Percentiles rank a stretch among this genome's conserved stretches.
These are phyloP conservation scores for Psilocybe mexicana DNA, from an alignment of 1,284 basidiomycete species.

Conservation along the genomic window DNA sequence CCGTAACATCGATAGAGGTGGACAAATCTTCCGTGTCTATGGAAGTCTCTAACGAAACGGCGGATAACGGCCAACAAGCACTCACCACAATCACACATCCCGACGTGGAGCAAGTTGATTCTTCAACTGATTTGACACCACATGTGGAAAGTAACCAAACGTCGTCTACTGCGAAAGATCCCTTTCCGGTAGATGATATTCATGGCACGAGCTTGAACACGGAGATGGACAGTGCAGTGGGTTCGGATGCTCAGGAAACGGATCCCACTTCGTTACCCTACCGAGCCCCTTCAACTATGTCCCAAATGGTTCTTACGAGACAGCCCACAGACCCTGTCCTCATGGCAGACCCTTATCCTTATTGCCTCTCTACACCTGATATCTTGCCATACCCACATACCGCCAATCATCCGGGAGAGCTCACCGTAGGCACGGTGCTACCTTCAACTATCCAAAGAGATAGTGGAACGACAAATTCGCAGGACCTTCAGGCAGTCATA, in stretches of 20 bases:
- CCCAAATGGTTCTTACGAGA: slow-evolving; percentile 23
- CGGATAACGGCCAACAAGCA: neutral
- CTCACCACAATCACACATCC: slow-evolving; percentile 3
- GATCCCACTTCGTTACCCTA: slow-evolving; percentile 5
- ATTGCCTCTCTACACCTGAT: slow-evolving; percentile 41
- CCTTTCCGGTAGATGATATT: neutral
- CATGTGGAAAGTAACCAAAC: neutral
- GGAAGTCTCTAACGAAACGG: slow-evolving; percentile 2
- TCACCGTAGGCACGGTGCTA: neutral
- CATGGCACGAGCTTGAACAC: neutral
- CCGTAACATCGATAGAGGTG: neutral
- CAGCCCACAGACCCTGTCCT: slow-evolving; percentile 34
- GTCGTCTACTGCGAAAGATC: neutral
- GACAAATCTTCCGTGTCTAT: slow-evolving; percentile 26
- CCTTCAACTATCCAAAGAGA: neutral
- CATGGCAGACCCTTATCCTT: slow-evolving; percentile 41
- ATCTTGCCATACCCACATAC: slow-evolving; percentile 15
- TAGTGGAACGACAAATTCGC: neutral
- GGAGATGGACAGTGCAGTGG: neutral
- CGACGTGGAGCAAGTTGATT: neutral
- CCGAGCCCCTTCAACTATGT: slow-evolving; percentile 7
- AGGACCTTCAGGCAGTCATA: slow-evolving; percentile 21
- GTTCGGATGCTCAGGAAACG: neutral
- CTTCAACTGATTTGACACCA: neutral
- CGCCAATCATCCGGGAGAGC: slow-evolving; percentile 2